Conservation (phyloP, 305 asterid species). For the Fraxinus latifolia region DNA sequence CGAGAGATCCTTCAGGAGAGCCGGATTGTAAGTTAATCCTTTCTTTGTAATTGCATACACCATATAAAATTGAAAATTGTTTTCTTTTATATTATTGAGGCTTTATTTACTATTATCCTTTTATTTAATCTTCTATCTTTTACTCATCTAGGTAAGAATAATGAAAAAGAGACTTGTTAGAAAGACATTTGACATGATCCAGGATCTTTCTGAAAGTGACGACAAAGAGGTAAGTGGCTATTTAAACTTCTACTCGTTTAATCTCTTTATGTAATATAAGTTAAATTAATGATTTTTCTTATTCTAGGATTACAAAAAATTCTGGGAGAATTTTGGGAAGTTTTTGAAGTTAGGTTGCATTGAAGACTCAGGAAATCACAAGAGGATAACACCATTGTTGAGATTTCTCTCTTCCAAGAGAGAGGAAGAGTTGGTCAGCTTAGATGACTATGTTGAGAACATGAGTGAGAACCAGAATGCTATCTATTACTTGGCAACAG, state of each 20-base stretch:
- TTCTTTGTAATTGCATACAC: neutral
- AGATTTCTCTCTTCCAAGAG: slow-evolving; percentile 86
- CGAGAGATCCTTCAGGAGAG: slow-evolving; percentile 98
- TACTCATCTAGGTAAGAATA: slow-evolving; percentile 69
- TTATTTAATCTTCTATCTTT: neutral
- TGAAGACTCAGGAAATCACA: slow-evolving; percentile 96
- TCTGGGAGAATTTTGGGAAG: slow-evolving; percentile 94
- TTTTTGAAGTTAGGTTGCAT: slow-evolving; percentile 92
- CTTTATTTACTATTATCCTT: neutral
- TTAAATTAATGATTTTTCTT: slow-evolving; percentile 16
- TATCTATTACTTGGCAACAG: slow-evolving; percentile 86
- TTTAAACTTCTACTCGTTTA: neutral
- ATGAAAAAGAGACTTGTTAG: slow-evolving; percentile 95
- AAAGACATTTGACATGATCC: slow-evolving; percentile 97
- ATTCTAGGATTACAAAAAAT: slow-evolving; percentile 83
- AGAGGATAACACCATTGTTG: slow-evolving; percentile 72
- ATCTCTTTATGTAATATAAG: neutral
- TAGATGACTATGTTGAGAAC: slow-evolving; percentile 87
- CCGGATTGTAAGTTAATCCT: slow-evolving; percentile 65
- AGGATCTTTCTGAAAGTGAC: slow-evolving; percentile 88
- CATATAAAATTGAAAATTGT: neutral
- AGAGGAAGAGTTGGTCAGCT: slow-evolving; percentile 81
- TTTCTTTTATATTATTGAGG: neutral
- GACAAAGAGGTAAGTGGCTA: slow-evolving; percentile 63
- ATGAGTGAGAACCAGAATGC: slow-evolving; percentile 93